A percentile compares a stretch with the other conserved stretches of the same genome.
These are phyloP conservation scores for Clathrospora elynae DNA, from an alignment of 2,329 filamentous ascomycete genomes.

Conservation along the genomic window DNA sequence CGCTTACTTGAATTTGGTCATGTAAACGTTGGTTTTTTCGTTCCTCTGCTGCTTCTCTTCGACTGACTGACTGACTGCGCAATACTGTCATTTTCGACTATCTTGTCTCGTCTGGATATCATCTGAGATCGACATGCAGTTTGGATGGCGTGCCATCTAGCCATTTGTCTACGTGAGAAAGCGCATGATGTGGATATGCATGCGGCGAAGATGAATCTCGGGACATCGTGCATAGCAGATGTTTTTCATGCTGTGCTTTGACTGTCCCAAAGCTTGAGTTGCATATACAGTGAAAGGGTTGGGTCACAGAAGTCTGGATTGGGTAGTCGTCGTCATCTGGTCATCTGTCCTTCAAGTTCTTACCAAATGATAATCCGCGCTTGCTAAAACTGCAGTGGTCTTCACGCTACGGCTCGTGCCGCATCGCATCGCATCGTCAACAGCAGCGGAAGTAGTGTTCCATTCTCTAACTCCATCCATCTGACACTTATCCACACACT, in stretches of 20 bases:
- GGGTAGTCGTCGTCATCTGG: background rate
- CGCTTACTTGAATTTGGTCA: no score
- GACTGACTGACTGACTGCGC: no score
- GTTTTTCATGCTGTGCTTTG: slow-evolving; percentile 11
- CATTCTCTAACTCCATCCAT: slow-evolving; percentile 2
- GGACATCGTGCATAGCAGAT: slow-evolving; percentile 8
- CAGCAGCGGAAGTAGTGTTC: slow-evolving; percentile 2
- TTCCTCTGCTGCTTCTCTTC: no score
- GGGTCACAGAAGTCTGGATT: no score
- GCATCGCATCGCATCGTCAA: slow-evolving; percentile 9
- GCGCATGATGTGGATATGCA: slow-evolving; percentile 6
- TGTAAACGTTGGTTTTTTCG: no score
- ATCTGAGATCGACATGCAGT: background rate
- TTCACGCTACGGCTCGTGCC: slow-evolving; percentile 15
- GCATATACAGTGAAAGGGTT: no score
- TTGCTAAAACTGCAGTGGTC: background rate
- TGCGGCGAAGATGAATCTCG: slow-evolving; percentile 9
- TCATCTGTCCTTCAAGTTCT: background rate
- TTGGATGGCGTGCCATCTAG: no score
- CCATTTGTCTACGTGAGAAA: slow-evolving; percentile 4
- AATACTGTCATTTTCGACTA: background rate
- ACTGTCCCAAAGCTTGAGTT: background rate
- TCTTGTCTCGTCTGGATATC: background rate
- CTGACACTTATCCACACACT: slow-evolving; percentile 18
- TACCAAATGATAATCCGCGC: background rate